Base-by-base conservation (phyloP, 306 rosid species). In the Corylus americana region DNA sequence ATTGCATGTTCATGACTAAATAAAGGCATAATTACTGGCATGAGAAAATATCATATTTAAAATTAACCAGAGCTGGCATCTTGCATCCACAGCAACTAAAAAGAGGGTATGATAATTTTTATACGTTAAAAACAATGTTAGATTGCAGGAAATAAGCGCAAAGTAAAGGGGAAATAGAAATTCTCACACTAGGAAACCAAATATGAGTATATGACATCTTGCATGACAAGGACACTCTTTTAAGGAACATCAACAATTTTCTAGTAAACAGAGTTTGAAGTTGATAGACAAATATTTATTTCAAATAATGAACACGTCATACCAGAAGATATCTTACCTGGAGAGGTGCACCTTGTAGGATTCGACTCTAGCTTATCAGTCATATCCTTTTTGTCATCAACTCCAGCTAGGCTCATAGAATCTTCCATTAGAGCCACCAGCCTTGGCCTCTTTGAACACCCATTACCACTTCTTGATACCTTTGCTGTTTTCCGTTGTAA, bases 361-460 rank as follows among this genome's bases (percentile, higher is more conserved):
- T 85, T 74, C 25, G 88, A 83, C 62, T 86, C 89, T 75, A 78
- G 88, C 86, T 86, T 87, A 39, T 90, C 91, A 39, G 88, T 82
- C 55, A 76, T 59, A 69, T 86, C 92, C 74, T 82, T 90, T 74
- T 83, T 79, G 70, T 87, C 89, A 68, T 90, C 89, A 82, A 73
- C 83, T 62, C 89, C 90, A 80, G 73, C 79, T 37, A 29, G 61
- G 78, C 74, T 75, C 0, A 8, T 22, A 62, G 84, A 84, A 78
- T 86, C 92, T 79, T 90, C 96, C 53, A 79, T 67, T 74, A 78
- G 91, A 75, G 81, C 82, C 48, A 80, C 82, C 51, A 85, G 79
- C 57, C 93, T 90, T 62, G 83, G 87, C 80, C 91, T 90, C 91
- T 88, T 93, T 42, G 90, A 83, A 86, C 82, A 62, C 22, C 88